Base-by-base conservation (phyloP, 345 rosid genomes). In the Trapa incisa region DNA sequence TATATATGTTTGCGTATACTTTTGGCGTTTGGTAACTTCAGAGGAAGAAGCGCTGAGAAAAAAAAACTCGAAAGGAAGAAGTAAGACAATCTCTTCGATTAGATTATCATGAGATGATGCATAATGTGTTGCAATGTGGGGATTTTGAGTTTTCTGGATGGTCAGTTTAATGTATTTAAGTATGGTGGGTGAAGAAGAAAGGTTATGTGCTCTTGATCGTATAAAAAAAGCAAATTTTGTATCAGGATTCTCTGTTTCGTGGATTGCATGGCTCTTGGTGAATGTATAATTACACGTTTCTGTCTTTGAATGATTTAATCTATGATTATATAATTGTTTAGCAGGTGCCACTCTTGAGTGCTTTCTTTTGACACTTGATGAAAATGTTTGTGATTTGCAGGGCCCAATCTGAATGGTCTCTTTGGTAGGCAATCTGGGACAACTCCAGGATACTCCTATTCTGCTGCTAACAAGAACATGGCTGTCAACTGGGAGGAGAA, bases 401-500 rank as follows among this genome's bases (percentile, higher is more conserved):
- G 98, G 33, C 98, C 97, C 4, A 90, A 93, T 74, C 77, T 88
- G 72, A 87, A 90, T 70, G 98, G 98, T 32, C 83, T 93, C 8
- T 90, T 93, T 37, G 94, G 97, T 67, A 86, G 97, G 78, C 93
- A 86, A 67, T 88, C 96, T 0, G 98, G 98, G 35, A 87, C 95
- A 29, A 83, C 88, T 4, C 72, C 91, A 11, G 96, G 91, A 1
- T 92, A 89, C 70, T 89, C 96, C 2, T 93, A 93, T 78, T 93
- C 97, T 22, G 84, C 93, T 62, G 96, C 93, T 14, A 92, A 92
- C 83, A 92, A 89, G 84, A 87, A 73, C 76, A 92, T 73, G 87
- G 96, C 91, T 77, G 96, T 92, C 1, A 82, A 0, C 2, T 89
- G 97, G 97, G 91, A 72, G 75, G 98, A 92, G 84, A 85, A 83